Evolutionary conservation across 257 asterid species (phyloP).

Genomic region (Linderniella brevidens): DNA sequence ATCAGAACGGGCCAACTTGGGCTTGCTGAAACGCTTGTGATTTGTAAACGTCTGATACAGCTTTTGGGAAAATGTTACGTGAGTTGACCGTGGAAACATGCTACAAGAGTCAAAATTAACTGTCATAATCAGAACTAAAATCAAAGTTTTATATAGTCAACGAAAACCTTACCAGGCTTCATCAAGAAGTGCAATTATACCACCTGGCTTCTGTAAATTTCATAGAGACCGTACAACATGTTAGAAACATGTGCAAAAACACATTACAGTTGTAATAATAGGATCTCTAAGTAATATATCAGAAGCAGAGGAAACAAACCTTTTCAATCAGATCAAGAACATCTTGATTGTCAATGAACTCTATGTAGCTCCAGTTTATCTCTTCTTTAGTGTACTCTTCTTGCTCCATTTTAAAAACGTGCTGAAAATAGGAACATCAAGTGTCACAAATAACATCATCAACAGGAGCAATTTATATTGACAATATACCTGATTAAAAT

Average conservation of each 20-base stretch:
- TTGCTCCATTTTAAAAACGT: constrained; percentile 99
- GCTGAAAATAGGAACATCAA: constrained; percentile 38
- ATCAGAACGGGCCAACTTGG: constrained; percentile 89
- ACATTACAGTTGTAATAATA: too few species aligned
- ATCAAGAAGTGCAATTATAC: constrained; percentile 6
- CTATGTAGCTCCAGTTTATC: constrained; percentile 98
- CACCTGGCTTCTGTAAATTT: constrained; percentile 6
- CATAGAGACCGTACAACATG: constrained; percentile 8
- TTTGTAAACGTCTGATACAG: constrained; percentile 75
- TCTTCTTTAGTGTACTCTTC: constrained; percentile 98
- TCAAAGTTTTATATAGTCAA: not conserved
- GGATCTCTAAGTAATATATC: not conserved
- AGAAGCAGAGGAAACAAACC: constrained; percentile 22
- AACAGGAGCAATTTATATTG: too few species aligned
- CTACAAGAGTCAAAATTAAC: constrained; percentile 24
- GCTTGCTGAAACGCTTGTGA: constrained; percentile 91
- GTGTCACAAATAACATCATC: too few species aligned
- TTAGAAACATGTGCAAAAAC: too few species aligned
- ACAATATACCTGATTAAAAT: constrained; percentile 74
- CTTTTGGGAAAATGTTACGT: constrained; percentile 93
- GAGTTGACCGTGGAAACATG: constrained; percentile 96
- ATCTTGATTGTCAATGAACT: constrained; percentile 96
- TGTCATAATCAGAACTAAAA: too few species aligned
- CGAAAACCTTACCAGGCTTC: constrained; percentile 3
- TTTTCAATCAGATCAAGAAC: constrained; percentile 85